phyloP scores from a whole-genome alignment of 2,329 filamentous ascomycete genomes.

The Akanthomyces uredinophilus region DNA sequence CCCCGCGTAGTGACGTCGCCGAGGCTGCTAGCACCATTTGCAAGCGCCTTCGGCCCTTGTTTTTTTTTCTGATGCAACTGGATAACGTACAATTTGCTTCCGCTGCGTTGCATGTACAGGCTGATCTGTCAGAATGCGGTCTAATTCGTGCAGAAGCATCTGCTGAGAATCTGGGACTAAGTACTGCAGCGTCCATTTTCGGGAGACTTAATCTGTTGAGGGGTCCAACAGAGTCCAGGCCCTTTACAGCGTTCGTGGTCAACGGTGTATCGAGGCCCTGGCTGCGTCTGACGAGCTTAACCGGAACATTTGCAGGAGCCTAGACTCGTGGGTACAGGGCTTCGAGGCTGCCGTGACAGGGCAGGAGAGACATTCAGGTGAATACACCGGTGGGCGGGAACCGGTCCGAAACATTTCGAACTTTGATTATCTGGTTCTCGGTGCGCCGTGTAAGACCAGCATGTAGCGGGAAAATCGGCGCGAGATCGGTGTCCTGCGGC shows the following conservation, averaged over 20 bases:
- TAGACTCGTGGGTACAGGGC: conserved; percentile 7
- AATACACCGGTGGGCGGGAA: neutral
- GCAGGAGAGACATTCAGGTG: conserved; percentile 5
- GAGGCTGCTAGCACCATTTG: conserved; percentile 1
- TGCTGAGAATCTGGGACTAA: neutral
- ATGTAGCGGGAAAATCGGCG: neutral
- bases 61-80: neutral
- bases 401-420: conserved; percentile 3
- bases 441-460: neutral
- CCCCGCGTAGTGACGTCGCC: conserved; percentile 12
- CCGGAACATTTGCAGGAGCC: neutral
- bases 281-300: neutral
- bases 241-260: neutral
- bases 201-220: neutral
- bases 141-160: neutral
- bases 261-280: neutral
- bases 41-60: conserved; percentile 4
- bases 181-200: neutral
- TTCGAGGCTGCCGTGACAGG: neutral
- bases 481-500: neutral
- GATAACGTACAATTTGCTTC: neutral
- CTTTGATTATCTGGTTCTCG: neutral
- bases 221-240: neutral
- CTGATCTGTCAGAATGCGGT: neutral
- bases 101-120: neutral